phyloP scores from a whole-genome alignment of 106 monocot species.

The Posidonia australis region DNA sequence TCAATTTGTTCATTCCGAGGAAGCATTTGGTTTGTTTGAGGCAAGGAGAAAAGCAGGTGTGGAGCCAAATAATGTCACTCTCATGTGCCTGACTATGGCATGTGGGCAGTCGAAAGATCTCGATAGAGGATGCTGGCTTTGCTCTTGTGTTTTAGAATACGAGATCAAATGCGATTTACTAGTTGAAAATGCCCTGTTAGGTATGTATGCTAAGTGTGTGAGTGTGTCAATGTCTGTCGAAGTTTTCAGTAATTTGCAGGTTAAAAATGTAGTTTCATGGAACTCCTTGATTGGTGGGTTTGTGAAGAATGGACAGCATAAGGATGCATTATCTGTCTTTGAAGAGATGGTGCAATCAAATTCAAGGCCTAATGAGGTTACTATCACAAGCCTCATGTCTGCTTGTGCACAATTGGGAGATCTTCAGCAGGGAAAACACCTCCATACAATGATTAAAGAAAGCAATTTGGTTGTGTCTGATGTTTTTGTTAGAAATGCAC shows the following conservation, averaged over 20 bases:
- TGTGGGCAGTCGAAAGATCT: slow-evolving; percentile 9
- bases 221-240: slow-evolving; percentile 2
- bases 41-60: slow-evolving; percentile 19
- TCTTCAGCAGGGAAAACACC: slow-evolving; percentile 21
- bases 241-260: slow-evolving; percentile 18
- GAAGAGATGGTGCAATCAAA: slow-evolving; percentile 27
- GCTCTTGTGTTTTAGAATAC: slow-evolving; percentile 7
- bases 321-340: slow-evolving; percentile 22
- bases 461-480: slow-evolving; percentile 20
- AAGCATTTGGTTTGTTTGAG: slow-evolving; percentile 20
- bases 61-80: slow-evolving; percentile 32
- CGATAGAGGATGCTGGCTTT: slow-evolving; percentile 24
- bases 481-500: slow-evolving; percentile 19
- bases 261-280: slow-evolving; percentile 28
- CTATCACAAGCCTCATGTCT: slow-evolving; percentile 36
- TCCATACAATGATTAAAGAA: slow-evolving; percentile 35
- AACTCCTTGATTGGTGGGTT: slow-evolving; percentile 39
- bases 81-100: slow-evolving; percentile 23
- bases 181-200: slow-evolving; percentile 13
- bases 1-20: slow-evolving; percentile 13
- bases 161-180: slow-evolving; percentile 13
- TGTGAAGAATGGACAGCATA: slow-evolving; percentile 12
- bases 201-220: slow-evolving; percentile 34
- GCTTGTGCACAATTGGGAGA: slow-evolving; percentile 35
- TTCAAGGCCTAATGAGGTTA: slow-evolving; percentile 35